Percentiles rank a stretch among this genome's conserved stretches.
phyloP scores from a whole-genome alignment of 139 green algal genomes.

The Chara braunii region DNA sequence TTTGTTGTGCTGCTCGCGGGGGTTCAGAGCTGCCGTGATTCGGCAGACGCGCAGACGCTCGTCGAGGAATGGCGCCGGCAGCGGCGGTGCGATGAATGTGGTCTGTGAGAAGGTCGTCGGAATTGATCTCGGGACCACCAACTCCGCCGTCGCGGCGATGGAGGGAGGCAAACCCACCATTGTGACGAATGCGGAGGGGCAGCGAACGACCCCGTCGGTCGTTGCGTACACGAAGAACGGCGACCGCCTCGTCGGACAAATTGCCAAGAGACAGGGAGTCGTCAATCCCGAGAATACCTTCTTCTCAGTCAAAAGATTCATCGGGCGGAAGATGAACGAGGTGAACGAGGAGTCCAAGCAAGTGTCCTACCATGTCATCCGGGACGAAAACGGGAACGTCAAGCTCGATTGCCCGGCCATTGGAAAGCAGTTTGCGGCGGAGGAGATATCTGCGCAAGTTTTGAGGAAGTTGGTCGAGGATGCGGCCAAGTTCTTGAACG shows the following conservation, averaged over 20 bases:
- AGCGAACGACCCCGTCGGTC: conserved; percentile 91
- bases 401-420: conserved; percentile 87
- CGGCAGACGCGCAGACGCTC: too few species aligned
- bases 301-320: conserved; percentile 98
- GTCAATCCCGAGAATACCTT: conserved; percentile 99
- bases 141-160: conserved; percentile 71
- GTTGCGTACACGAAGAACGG: conserved; percentile 76
- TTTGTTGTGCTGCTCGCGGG: too few species aligned
- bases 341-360: conserved; percentile 84
- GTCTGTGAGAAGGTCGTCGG: conserved; percentile 69
- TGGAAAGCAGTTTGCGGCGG: conserved; percentile 89
- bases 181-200: conserved; percentile 94
- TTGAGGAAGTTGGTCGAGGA: conserved; percentile 75
- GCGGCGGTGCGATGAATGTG: too few species aligned
- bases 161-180: conserved; percentile 70
- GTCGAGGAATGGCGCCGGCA: too few species aligned
- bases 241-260: conserved; percentile 95
- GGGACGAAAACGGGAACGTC: conserved; percentile 77
- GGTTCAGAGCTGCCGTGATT: too few species aligned
- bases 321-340: conserved; percentile 83
- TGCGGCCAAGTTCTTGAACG: conserved; percentile 69
- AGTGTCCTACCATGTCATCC: conserved; percentile 74
- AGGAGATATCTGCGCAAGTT: conserved; percentile 90
- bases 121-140: conserved; percentile 97
- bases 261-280: conserved; percentile 95